A percentile compares a stretch with the other conserved stretches of the same genome.
phyloP scores from a whole-genome alignment of 371 early-diverging fungal species.

The Mucor velutinosus region DNA sequence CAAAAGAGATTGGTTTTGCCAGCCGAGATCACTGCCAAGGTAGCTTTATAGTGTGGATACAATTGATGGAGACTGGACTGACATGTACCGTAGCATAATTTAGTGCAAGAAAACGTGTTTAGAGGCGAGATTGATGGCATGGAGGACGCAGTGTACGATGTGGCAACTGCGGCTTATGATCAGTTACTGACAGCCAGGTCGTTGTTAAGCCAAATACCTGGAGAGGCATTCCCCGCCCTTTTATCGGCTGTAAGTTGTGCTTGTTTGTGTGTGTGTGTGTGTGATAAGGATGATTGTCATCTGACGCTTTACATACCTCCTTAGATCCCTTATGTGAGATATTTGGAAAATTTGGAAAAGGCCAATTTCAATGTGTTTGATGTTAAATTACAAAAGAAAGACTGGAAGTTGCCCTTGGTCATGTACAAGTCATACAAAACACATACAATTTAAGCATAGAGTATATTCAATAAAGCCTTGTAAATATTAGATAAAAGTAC shows the following conservation, averaged over 20 bases:
- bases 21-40: conserved; percentile 78
- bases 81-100: conserved; percentile 50
- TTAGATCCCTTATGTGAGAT: conserved; percentile 61
- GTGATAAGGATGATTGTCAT: background rate
- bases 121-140: conserved; percentile 67
- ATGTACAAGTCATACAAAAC: conserved; percentile 54
- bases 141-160: conserved; percentile 76
- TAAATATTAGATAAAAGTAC: conserved; percentile 3
- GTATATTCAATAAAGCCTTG: background rate
- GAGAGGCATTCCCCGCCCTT: conserved; percentile 65
- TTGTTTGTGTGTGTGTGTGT: too few relatives aligned
- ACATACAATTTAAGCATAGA: conserved; percentile 11
- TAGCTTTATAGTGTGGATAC: conserved; percentile 18
- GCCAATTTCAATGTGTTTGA: conserved; percentile 77
- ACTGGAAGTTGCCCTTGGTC: conserved; percentile 70
- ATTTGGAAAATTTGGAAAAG: conserved; percentile 66
- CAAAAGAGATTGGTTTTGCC: conserved; percentile 71
- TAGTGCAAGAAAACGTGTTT: conserved; percentile 75
- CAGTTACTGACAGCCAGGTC: conserved; percentile 79
- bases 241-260: conserved; percentile 58
- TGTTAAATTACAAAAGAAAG: conserved; percentile 55
- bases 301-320: background rate
- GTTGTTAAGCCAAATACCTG: conserved; percentile 53
- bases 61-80: background rate
- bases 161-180: conserved; percentile 82